Percentiles rank a stretch among this genome's conserved stretches.
Conservation (phyloP, 129 eudicot species). For the Helichrysum umbraculigerum region DNA sequence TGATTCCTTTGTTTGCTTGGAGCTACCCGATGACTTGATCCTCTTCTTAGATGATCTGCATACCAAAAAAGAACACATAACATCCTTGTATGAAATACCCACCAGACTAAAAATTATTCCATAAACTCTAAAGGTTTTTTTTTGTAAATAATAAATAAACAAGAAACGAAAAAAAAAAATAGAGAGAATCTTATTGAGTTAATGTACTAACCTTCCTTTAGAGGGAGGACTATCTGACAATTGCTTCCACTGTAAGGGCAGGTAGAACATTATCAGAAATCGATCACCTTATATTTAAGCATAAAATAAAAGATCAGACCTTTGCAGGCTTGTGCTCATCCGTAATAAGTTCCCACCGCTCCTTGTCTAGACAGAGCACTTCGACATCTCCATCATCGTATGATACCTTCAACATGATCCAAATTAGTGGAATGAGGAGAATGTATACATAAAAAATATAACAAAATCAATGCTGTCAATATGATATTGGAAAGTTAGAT, state of each 20-base stretch:
- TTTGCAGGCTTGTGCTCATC: conserved; percentile 42
- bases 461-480: conserved; percentile 10
- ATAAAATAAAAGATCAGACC: conserved; percentile 36
- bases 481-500: neutral
- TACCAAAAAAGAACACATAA: conserved; percentile 13
- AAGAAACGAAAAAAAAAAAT: too few species aligned
- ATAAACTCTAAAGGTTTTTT: neutral
- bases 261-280: conserved; percentile 31
- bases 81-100: neutral
- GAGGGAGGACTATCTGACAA: conserved; percentile 42
- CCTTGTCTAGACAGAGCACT: conserved; percentile 79
- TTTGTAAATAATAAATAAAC: too few species aligned
- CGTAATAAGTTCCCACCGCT: conserved; percentile 77
- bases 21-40: conserved; percentile 41
- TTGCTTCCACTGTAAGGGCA: conserved; percentile 46
- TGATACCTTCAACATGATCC: conserved; percentile 46
- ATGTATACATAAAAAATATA: neutral
- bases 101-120: neutral
- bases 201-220: conserved; percentile 52
- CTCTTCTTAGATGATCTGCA: conserved; percentile 61
- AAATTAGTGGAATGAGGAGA: conserved; percentile 4
- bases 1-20: conserved; percentile 38
- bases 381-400: conserved; percentile 93
- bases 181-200: neutral
- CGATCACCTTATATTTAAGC: conserved; percentile 3